Conservation (phyloP, 768 basidiomycete species). For the Rubroboletus pulcherrimus region DNA sequence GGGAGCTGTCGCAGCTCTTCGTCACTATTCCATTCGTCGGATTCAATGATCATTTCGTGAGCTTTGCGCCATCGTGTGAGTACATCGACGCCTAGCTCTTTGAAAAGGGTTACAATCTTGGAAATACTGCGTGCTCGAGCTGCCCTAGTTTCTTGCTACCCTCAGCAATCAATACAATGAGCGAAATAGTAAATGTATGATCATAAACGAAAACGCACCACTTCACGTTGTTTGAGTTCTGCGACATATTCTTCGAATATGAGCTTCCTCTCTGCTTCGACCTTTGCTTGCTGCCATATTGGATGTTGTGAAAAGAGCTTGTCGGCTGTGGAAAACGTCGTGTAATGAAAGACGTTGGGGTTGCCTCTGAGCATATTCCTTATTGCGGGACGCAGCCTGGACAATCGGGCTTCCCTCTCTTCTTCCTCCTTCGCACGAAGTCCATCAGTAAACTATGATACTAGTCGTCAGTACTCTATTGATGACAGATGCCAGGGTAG, state of each 20-base stretch:
- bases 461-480: slow-evolving; percentile 6
- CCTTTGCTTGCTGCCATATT: slow-evolving; percentile 84
- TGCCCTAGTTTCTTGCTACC: slow-evolving; percentile 75
- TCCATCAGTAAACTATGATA: slow-evolving; percentile 60
- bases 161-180: slow-evolving; percentile 4
- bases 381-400: slow-evolving; percentile 82
- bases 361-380: slow-evolving; percentile 84
- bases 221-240: slow-evolving; percentile 84
- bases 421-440: slow-evolving; percentile 81
- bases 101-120: slow-evolving; percentile 82
- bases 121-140: slow-evolving; percentile 74
- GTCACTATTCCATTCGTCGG: slow-evolving; percentile 77
- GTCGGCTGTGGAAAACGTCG: slow-evolving; percentile 87
- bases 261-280: slow-evolving; percentile 80
- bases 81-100: slow-evolving; percentile 84
- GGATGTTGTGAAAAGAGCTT: slow-evolving; percentile 82
- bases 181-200: neutral
- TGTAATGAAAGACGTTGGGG: slow-evolving; percentile 86
- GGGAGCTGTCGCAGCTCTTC: slow-evolving; percentile 78
- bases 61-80: slow-evolving; percentile 91
- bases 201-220: slow-evolving; percentile 49
- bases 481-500: neutral
- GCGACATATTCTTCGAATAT: slow-evolving; percentile 91
- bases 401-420: slow-evolving; percentile 77
- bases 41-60: slow-evolving; percentile 68